Evolutionary conservation across 2,329 filamentous ascomycete genomes (phyloP).

Genomic region (Phialophora expanda): DNA sequence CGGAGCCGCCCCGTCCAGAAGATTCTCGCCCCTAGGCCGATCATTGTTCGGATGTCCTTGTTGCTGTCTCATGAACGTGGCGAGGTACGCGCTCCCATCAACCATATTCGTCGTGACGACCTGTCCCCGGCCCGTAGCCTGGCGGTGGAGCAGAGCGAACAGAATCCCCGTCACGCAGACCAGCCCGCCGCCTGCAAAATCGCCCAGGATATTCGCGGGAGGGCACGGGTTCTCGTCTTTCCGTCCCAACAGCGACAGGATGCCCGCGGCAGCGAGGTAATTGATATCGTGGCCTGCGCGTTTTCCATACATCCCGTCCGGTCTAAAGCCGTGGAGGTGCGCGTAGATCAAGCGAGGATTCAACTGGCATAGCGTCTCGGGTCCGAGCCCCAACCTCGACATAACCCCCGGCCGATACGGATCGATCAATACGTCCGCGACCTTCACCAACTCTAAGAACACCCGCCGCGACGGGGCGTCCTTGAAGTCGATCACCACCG

Average conservation of each 20-base stretch:
- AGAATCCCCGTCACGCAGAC: constrained; percentile 81
- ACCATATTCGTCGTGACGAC: constrained; percentile 97
- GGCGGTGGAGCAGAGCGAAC: constrained; percentile 67
- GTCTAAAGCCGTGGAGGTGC: constrained; percentile 85
- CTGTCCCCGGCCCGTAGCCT: constrained; percentile 72
- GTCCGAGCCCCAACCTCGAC: constrained; percentile 66
- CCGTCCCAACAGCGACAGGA: constrained; percentile 70
- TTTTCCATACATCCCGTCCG: constrained; percentile 78
- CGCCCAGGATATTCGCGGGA: constrained; percentile 83
- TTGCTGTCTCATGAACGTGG: constrained; percentile 74
- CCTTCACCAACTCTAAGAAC: constrained; percentile 65
- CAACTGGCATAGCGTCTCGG: constrained; percentile 58
- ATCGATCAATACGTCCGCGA: constrained; percentile 70
- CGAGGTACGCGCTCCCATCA: constrained; percentile 79
- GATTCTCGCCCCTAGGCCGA: constrained; percentile 72
- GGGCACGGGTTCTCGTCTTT: constrained; percentile 72
- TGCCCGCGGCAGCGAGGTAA: constrained; percentile 86
- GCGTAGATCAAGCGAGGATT: constrained; percentile 81
- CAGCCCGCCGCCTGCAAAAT: constrained; percentile 88
- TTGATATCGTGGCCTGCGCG: constrained; percentile 98
- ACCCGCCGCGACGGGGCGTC: constrained; percentile 56
- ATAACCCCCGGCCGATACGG: constrained; percentile 72
- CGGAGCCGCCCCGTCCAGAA: constrained; percentile 82
- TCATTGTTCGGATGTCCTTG: constrained; percentile 67
- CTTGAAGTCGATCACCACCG: constrained; percentile 67